phyloP scores from a whole-genome alignment of 768 basidiomycete species.

The Russula vinacea region DNA sequence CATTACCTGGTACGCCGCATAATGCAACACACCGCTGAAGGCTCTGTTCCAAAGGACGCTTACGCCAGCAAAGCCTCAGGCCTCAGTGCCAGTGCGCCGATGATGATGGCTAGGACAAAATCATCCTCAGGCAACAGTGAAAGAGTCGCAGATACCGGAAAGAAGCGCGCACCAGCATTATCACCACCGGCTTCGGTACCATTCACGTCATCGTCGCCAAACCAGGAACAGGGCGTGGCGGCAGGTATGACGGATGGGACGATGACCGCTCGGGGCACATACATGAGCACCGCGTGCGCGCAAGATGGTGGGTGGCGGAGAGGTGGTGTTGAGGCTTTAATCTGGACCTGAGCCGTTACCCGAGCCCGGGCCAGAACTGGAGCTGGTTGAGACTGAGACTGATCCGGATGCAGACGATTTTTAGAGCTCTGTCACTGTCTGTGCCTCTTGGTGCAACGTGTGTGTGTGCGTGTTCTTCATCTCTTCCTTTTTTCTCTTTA shows the following conservation, averaged over 20 bases:
- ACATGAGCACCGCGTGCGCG: constrained; percentile 70
- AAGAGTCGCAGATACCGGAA: constrained; percentile 43
- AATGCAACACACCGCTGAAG: constrained; percentile 13
- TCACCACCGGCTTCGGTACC: constrained; percentile 8
- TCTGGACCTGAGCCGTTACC: neutral
- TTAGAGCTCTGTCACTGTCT: neutral
- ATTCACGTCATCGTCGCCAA: constrained; percentile 19
- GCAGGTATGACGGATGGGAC: neutral
- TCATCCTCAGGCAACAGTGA: constrained; percentile 30
- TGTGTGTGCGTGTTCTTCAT: too few species aligned
- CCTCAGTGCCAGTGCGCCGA: too few species aligned
- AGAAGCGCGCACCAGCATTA: constrained; percentile 34
- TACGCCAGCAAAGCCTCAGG: too few species aligned
- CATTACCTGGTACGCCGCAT: constrained; percentile 40
- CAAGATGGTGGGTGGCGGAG: constrained; percentile 81
- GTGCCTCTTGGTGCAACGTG: too few species aligned
- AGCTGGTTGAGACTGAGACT: constrained; percentile 4
- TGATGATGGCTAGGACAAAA: constrained; percentile 27
- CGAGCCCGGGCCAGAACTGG: neutral
- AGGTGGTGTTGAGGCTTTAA: constrained; percentile 65
- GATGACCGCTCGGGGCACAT: constrained; percentile 29
- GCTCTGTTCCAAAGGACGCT: constrained; percentile 7
- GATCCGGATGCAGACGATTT: constrained; percentile 37
- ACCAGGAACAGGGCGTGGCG: neutral
- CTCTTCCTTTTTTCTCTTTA: too few species aligned